phyloP scores from a whole-genome alignment of 1,284 basidiomycete species.

The Exobasidium rhododendri region DNA sequence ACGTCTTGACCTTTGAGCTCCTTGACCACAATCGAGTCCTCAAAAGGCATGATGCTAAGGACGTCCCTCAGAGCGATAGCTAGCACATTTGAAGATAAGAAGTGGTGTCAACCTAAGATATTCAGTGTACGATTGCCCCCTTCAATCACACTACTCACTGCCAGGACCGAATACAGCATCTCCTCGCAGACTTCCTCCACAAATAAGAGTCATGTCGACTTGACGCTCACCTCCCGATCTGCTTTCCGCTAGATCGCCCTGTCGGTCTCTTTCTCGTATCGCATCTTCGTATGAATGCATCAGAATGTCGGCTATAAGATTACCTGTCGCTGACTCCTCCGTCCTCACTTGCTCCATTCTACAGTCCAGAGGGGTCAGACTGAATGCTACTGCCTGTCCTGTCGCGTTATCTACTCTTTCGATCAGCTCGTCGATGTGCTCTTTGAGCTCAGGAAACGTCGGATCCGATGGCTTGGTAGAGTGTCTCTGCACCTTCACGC shows the following conservation, averaged over 20 bases:
- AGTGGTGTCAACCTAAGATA: no score
- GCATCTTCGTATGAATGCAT: conserved; percentile 82
- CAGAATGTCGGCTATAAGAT: conserved; percentile 84
- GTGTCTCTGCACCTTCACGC: conserved; percentile 64
- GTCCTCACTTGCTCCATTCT: conserved; percentile 72
- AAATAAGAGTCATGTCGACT: conserved; percentile 39
- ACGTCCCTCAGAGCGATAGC: conserved; percentile 70
- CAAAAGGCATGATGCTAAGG: conserved; percentile 82
- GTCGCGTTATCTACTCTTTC: conserved; percentile 69
- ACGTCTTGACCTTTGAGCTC: conserved; percentile 76
- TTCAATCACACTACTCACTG: not conserved
- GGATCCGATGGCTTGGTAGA: conserved; percentile 64
- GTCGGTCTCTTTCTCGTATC: conserved; percentile 61
- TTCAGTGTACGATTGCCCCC: no score
- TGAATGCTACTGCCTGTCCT: conserved; percentile 67
- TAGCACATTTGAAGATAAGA: not conserved
- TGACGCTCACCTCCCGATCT: conserved; percentile 22
- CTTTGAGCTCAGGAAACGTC: conserved; percentile 63
- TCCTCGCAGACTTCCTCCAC: conserved; percentile 16
- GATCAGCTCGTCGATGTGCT: conserved; percentile 67
- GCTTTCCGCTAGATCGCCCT: conserved; percentile 52
- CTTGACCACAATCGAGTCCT: conserved; percentile 74
- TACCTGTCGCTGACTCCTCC: conserved; percentile 71
- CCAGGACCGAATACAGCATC: conserved; percentile 11
- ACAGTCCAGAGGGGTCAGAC: conserved; percentile 68